These are phyloP conservation scores for Sporobolus alterniflorus DNA, from an alignment of 202 grass and related monocot genomes.

Conservation along the genomic window DNA sequence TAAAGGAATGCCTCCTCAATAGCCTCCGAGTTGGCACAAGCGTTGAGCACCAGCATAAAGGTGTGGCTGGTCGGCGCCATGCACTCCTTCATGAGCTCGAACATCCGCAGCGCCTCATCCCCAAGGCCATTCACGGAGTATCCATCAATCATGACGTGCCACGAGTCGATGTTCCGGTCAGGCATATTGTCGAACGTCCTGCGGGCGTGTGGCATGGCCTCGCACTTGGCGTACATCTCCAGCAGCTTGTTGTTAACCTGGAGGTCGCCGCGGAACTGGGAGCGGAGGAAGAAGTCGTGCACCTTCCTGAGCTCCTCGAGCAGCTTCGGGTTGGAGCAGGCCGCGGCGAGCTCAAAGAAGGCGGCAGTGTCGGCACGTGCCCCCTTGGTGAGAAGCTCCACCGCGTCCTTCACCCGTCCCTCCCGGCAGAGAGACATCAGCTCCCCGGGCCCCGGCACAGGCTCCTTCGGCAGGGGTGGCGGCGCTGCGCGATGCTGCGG, in stretches of 20 bases:
- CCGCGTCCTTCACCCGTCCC: slow-evolving; percentile 85
- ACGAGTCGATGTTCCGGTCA: slow-evolving; percentile 79
- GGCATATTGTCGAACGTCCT: slow-evolving; percentile 98
- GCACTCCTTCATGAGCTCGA: slow-evolving; percentile 76
- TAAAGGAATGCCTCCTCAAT: slow-evolving; percentile 91
- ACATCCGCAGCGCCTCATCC: slow-evolving; percentile 76
- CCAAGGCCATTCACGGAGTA: slow-evolving; percentile 71
- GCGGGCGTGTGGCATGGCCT: slow-evolving; percentile 72
- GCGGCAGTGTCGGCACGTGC: slow-evolving; percentile 50
- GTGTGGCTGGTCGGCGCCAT: slow-evolving; percentile 55
- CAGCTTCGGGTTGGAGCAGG: slow-evolving; percentile 62
- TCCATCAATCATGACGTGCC: slow-evolving; percentile 90
- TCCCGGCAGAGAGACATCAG: slow-evolving; percentile 60
- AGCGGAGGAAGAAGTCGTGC: slow-evolving; percentile 94
- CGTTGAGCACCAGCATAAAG: slow-evolving; percentile 66
- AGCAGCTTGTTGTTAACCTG: slow-evolving; percentile 85
- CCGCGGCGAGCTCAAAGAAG: slow-evolving; percentile 72
- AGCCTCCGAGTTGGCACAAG: slow-evolving; percentile 87
- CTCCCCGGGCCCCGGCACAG: slow-evolving; percentile 53
- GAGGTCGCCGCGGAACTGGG: slow-evolving; percentile 74
- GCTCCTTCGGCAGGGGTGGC: slow-evolving; percentile 5
- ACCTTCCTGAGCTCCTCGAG: slow-evolving; percentile 88
- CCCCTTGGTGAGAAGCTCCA: slow-evolving; percentile 74
- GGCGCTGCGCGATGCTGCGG: slow-evolving; percentile 14
- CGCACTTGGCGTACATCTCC: slow-evolving; percentile 75